Percentiles rank a stretch among this genome's conserved stretches.
phyloP scores from a whole-genome alignment of 495 filamentous ascomycete genomes.

The Podospora pseudoanserina region DNA sequence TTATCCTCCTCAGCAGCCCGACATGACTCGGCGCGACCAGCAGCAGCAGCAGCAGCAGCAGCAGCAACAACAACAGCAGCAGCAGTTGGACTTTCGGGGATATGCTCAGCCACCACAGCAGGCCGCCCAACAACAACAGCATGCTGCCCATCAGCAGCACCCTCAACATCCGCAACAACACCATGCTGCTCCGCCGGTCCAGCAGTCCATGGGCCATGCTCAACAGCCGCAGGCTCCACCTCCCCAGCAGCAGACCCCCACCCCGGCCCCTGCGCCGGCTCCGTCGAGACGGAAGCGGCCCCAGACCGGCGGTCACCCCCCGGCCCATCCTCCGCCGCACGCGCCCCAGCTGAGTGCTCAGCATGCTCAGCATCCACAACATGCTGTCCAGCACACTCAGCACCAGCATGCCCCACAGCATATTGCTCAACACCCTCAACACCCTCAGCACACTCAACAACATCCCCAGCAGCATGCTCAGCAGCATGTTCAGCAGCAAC shows the following conservation, averaged over 20 bases:
- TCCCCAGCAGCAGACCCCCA: slow-evolving; percentile 42
- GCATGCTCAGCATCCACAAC: slow-evolving; percentile 19
- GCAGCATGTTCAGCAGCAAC: slow-evolving; percentile 10
- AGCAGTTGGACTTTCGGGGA: slow-evolving; percentile 25
- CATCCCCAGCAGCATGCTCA: slow-evolving; percentile 10
- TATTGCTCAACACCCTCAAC: slow-evolving; percentile 22
- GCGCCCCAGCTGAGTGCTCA: slow-evolving; percentile 20
- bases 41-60: slow-evolving; percentile 7
- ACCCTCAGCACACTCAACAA: slow-evolving; percentile 9
- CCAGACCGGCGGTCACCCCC: slow-evolving; percentile 27
- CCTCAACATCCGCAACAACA: slow-evolving; percentile 36
- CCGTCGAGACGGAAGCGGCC: slow-evolving; percentile 30
- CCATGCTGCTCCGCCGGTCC: slow-evolving; percentile 25
- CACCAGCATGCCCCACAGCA: slow-evolving; percentile 20
- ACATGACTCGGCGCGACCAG: slow-evolving; percentile 10
- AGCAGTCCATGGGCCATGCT: slow-evolving; percentile 39
- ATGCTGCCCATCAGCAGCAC: slow-evolving; percentile 10
- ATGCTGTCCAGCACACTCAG: slow-evolving; percentile 22
- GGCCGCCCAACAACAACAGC: slow-evolving; percentile 23
- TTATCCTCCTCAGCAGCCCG: slow-evolving; percentile 29
- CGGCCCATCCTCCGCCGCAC: slow-evolving; percentile 23
- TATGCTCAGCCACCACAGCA: slow-evolving; percentile 35
- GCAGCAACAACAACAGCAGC: neutral
- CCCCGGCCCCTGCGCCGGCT: slow-evolving; percentile 34
- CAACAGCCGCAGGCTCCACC: slow-evolving; percentile 33